Evolutionary conservation across 2,329 filamentous ascomycete genomes (phyloP).

Genomic region (Aspergillus neoniger): DNA sequence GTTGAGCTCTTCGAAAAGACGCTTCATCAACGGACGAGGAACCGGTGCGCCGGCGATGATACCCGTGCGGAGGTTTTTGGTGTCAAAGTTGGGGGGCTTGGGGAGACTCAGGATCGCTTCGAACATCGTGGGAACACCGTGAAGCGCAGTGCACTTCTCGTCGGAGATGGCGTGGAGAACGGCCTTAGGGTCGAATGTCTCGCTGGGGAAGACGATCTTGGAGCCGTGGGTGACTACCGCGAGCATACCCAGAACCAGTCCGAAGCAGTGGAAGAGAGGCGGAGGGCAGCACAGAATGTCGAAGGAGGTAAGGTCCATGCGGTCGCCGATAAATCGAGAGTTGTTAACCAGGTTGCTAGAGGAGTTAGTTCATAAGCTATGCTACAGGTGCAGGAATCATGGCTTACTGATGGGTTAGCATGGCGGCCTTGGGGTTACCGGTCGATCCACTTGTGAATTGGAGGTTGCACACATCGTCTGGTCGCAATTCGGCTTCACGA

Average conservation of each 20-base stretch:
- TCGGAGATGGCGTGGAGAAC: constrained; percentile 67
- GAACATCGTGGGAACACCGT: constrained; percentile 85
- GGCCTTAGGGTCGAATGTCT: constrained; percentile 69
- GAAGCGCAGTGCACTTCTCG: constrained; percentile 71
- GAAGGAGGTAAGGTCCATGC: constrained; percentile 66
- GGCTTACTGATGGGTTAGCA: constrained; percentile 68
- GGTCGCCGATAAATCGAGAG: constrained; percentile 70
- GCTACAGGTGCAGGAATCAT: neutral
- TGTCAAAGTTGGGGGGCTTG: constrained; percentile 51
- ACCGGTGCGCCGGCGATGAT: constrained; percentile 80
- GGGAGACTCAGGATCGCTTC: constrained; percentile 60
- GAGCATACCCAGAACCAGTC: constrained; percentile 73
- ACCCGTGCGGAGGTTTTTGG: constrained; percentile 66
- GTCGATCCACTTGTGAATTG: constrained; percentile 78
- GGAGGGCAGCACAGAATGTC: constrained; percentile 79
- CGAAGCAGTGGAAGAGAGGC: constrained; percentile 84
- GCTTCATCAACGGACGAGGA: constrained; percentile 72
- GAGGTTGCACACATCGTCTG: constrained; percentile 70
- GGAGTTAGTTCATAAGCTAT: neutral
- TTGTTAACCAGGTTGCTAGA: constrained; percentile 58
- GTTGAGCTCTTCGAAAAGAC: constrained; percentile 68
- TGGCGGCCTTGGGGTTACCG: constrained; percentile 71
- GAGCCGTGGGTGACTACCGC: constrained; percentile 72
- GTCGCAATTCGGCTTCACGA: constrained; percentile 58
- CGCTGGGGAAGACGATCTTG: constrained; percentile 73